phyloP scores from a whole-genome alignment of 2,329 filamentous ascomycete species.

The Magnaporthiopsis rhizophila region DNA sequence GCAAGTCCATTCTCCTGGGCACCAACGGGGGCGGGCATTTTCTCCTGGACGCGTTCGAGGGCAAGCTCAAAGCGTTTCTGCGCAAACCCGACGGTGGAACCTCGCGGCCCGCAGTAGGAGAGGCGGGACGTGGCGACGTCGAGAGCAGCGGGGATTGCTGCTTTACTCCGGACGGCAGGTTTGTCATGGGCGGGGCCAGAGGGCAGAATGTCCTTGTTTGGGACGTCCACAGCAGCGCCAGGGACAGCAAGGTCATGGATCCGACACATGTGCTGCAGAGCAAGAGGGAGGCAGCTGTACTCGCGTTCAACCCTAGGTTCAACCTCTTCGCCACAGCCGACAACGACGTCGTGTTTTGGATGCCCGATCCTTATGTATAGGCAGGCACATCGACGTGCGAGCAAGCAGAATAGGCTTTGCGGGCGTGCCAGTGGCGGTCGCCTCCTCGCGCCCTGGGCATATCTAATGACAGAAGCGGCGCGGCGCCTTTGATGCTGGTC shows the following conservation, averaged over 20 bases:
- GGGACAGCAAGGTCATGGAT: slow-evolving; percentile 50
- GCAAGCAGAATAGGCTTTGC: background rate
- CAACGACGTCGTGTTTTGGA: slow-evolving; percentile 72
- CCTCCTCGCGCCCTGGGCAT: background rate
- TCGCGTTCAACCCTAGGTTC: slow-evolving; percentile 84
- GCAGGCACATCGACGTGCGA: background rate
- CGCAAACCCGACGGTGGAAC: slow-evolving; percentile 48
- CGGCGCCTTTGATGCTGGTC: too few species aligned
- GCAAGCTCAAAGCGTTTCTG: slow-evolving; percentile 67
- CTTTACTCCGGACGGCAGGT: slow-evolving; percentile 84
- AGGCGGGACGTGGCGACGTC: slow-evolving; percentile 31
- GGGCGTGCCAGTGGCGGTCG: background rate
- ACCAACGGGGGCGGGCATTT: slow-evolving; percentile 83
- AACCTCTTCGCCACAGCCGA: slow-evolving; percentile 91
- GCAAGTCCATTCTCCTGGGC: slow-evolving; percentile 74
- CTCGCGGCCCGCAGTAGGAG: slow-evolving; percentile 44
- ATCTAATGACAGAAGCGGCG: background rate
- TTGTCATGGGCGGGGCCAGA: slow-evolving; percentile 69
- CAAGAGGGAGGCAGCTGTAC: slow-evolving; percentile 60
- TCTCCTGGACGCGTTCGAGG: slow-evolving; percentile 87
- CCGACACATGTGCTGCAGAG: slow-evolving; percentile 59
- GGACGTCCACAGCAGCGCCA: slow-evolving; percentile 60
- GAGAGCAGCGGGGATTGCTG: slow-evolving; percentile 72
- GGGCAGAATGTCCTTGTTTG: slow-evolving; percentile 73
- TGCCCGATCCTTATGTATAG: slow-evolving; percentile 57